Base-by-base conservation (phyloP, 2,329 filamentous ascomycete species). In the Tolypocladium ophioglossoides region DNA sequence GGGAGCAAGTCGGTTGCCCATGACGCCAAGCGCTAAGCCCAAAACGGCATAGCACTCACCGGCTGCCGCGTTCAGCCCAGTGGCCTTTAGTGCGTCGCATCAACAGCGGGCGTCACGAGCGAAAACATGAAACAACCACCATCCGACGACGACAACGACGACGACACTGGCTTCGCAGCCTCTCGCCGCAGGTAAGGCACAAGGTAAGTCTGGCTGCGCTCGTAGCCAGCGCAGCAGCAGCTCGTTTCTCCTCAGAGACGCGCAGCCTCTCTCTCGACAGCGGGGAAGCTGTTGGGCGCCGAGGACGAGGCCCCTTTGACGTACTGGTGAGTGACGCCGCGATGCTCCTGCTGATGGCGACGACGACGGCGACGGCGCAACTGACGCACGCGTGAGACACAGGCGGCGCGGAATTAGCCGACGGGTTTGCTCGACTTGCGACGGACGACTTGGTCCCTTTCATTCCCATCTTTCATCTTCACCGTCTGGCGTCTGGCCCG, bases 31-130 rank as follows among this genome's bases (percentile, higher is more conserved):
- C 18, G 40, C 55, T 52, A 61, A 54, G 9, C 63, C 61, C 2
- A 34, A 63, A 57, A 8, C 20, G 55, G 65, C 9, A 53, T 62
- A 60, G 62, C 51, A 55, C 52, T 51, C 51, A 50, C 57, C 59
- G 57, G 56, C 54, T 57, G 54, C 55, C n/a, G n/a, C n/a, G n/a
- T n/a, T 57, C 61, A 60, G 57, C 49, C 44, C 52, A 52, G 34
- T 44, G 50, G 32, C 50, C 24, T 11, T 11, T 35, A 18, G 16
- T 12, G 37, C 46, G 52, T 55, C 54, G 56, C 55, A 57, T 56
- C 55, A 56, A 57, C 56, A 52, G 27, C n/a, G 51, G 50, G 55
- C 53, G 58, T 62, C 63, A 64, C 62, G 57, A 59, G 63, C 61
- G 61, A 64, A 63, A 64, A 63, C 63, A 64, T 53, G 51, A 53